Evolutionary conservation across 768 basidiomycete species (phyloP), one percentile per base, ranked within the genome.

Genomic region (Coprinopsis cinerea): DNA sequence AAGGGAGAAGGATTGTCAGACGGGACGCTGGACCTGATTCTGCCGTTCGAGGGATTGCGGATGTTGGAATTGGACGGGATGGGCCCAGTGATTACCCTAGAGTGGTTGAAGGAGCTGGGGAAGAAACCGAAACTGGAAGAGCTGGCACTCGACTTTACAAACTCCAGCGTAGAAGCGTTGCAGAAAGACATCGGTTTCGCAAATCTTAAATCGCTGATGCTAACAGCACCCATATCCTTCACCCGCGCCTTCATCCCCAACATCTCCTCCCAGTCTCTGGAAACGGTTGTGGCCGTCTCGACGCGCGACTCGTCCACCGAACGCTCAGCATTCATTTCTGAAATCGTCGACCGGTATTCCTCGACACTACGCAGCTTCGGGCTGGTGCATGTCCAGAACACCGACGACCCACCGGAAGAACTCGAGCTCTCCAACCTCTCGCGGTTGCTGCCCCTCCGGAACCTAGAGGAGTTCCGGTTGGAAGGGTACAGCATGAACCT

Each of bases 401-500:
- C 2, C 20, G 44, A 57, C 14, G 3, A 24, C 26, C 52, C 52
- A 10, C 51, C 57, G 0, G 51, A 53, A 1, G 53, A 52, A 2
- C 57, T 59, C 26, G 45, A 53, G 7, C 48, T 60, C 14, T 30
- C 35, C n/a, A 55, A 52, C 5, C n/a, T 64, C 4, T 40, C 56
- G 7, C 60, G 61, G 4, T 57, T 65, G n/a, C 50, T 62, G 15
- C 55, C 58, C 1, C 43, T 64, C 3, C 43, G 49, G 1, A 48
- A 57, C 1, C 54, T 66, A 15, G 54, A 48, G 4, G 60, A 62
- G 40, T 46, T 67, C 27, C 48, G 61, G 34, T 25, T 67, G 23
- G 64, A 64, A 22, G 62, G 63, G 0, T 65, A 64, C 44, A 26
- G 51, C 13, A 59, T 63, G 54, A 55, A 61, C 13, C 47, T 67